These are phyloP conservation scores for Bonnemaisonia californica DNA, from an alignment of 31 red algal species.

Conservation along the genomic window DNA sequence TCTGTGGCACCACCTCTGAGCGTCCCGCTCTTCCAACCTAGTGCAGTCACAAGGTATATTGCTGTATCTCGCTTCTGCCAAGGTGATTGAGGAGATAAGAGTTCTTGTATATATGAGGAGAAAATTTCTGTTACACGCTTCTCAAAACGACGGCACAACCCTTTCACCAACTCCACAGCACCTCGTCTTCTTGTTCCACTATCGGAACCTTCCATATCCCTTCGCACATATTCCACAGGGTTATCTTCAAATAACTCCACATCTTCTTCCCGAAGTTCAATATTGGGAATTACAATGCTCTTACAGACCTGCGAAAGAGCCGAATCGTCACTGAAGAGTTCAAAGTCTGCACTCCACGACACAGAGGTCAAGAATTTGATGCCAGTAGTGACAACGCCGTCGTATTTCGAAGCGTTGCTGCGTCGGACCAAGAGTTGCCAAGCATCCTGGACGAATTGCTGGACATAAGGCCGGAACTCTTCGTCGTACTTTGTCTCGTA, in stretches of 20 bases:
- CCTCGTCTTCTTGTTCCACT: slow-evolving; percentile 78
- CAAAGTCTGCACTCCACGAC: slow-evolving; percentile 63
- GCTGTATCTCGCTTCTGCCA: slow-evolving; percentile 90
- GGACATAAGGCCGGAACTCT: slow-evolving; percentile 90
- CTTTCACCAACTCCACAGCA: slow-evolving; percentile 92
- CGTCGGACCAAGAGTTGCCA: slow-evolving; percentile 83
- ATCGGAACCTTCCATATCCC: slow-evolving; percentile 97
- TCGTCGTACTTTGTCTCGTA: slow-evolving; percentile 96
- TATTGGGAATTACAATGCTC: slow-evolving; percentile 94
- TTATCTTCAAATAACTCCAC: slow-evolving; percentile 96
- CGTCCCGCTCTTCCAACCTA: slow-evolving; percentile 96
- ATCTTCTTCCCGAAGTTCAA: slow-evolving; percentile 87
- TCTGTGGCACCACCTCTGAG: slow-evolving; percentile 80
- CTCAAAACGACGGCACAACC: slow-evolving; percentile 81
- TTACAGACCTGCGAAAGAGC: slow-evolving; percentile 76
- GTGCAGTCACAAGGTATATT: slow-evolving; percentile 91
- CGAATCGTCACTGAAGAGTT: slow-evolving; percentile 59
- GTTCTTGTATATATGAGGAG: slow-evolving; percentile 67
- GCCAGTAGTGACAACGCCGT: slow-evolving; percentile 84
- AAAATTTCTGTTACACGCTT: slow-evolving; percentile 74
- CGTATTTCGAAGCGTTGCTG: slow-evolving; percentile 71
- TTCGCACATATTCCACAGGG: slow-evolving; percentile 90
- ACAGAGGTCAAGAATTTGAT: slow-evolving; percentile 95
- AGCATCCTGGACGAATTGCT: slow-evolving; percentile 63
- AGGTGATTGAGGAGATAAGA: slow-evolving; percentile 67